Conservation (phyloP, 441 rosid genomes). For the Gossypium aridum region DNA sequence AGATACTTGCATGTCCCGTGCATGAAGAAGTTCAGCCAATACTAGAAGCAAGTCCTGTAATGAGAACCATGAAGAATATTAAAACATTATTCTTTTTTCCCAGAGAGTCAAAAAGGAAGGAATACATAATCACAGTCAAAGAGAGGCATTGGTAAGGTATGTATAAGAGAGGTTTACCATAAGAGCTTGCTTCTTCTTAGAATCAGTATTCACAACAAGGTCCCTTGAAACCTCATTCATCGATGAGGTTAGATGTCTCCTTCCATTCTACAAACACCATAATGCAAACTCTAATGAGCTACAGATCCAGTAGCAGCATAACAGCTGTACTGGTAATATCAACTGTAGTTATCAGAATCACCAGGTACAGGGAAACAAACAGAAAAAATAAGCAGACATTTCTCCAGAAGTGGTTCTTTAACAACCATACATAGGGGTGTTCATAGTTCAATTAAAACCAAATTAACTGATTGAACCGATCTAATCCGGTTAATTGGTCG, state of each 20-base stretch:
- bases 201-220: conserved; percentile 82
- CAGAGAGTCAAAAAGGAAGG: conserved; percentile 7
- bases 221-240: conserved; percentile 95
- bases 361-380: neutral
- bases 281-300: conserved; percentile 16
- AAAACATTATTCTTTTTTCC: conserved; percentile 8
- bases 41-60: conserved; percentile 83
- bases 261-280: conserved; percentile 68
- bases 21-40: conserved; percentile 69
- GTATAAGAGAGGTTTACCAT: conserved; percentile 43
- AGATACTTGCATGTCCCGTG: conserved; percentile 64
- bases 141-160: neutral
- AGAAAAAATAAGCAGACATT: neutral
- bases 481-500: too few relatives aligned
- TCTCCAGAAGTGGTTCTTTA: conserved; percentile 21
- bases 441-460: too few relatives aligned
- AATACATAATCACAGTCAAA: conserved; percentile 8
- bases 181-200: conserved; percentile 91
- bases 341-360: neutral
- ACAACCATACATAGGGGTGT: neutral
- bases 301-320: conserved; percentile 17
- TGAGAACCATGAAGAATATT: conserved; percentile 16
- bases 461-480: too few relatives aligned
- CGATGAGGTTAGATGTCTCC: conserved; percentile 86
- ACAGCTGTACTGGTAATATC: neutral